Evolutionary conservation across 2,329 filamentous ascomycete species (phyloP).

Genomic region (Hypoxylon sp.): DNA sequence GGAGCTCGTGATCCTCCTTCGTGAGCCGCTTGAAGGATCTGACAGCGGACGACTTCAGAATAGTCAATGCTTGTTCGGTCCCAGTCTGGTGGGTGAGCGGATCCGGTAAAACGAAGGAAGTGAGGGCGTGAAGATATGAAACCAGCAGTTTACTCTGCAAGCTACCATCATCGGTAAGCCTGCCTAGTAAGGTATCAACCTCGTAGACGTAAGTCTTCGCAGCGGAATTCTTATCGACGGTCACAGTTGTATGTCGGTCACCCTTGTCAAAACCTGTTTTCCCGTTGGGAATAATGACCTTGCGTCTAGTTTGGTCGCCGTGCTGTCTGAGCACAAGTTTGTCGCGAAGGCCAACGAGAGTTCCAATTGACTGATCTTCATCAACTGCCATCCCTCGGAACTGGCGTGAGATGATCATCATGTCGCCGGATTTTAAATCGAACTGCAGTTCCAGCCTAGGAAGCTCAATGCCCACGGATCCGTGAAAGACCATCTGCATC

Average conservation of each 20-base stretch:
- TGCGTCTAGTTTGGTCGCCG: constrained; percentile 17
- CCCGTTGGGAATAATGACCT: constrained; percentile 36
- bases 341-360: constrained; percentile 57
- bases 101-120: constrained; percentile 60
- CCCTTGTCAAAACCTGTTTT: neutral
- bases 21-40: constrained; percentile 55
- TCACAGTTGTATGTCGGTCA: constrained; percentile 16
- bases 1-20: constrained; percentile 45
- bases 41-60: constrained; percentile 58
- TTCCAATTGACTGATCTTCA: constrained; percentile 53
- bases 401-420: constrained; percentile 54
- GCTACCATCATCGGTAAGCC: constrained; percentile 58
- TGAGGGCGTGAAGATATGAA: constrained; percentile 62
- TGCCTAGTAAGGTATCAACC: constrained; percentile 58
- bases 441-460: constrained; percentile 60
- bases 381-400: constrained; percentile 60
- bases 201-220: constrained; percentile 47
- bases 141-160: constrained; percentile 61
- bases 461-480: constrained; percentile 43
- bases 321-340: constrained; percentile 56
- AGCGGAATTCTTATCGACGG: constrained; percentile 1
- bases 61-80: constrained; percentile 60
- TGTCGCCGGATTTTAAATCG: constrained; percentile 40
- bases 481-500: constrained; percentile 46
- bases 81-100: constrained; percentile 58